Percentiles rank a stretch among this genome's conserved stretches.
Evolutionary conservation across 345 rosid genomes (phyloP).

Genomic region (Eucalyptus brandiana): DNA sequence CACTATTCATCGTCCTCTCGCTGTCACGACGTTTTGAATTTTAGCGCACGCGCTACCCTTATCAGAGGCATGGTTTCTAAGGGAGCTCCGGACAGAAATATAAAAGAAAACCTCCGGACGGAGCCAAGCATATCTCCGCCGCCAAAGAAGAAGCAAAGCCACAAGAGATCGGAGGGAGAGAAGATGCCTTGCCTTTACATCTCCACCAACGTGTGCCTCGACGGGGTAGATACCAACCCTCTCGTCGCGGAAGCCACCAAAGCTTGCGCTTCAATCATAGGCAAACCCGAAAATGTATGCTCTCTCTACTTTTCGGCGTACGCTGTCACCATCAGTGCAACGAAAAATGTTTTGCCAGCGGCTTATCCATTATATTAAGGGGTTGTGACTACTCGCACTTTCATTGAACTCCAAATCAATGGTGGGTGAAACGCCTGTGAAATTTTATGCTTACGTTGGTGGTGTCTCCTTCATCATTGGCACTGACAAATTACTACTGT

Average conservation of each 20-base stretch:
- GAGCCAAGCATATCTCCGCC: not conserved
- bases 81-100: not conserved
- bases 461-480: not conserved
- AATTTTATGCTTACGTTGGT: not conserved
- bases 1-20: not conserved
- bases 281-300: conserved; percentile 70
- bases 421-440: not conserved
- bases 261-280: conserved; percentile 64
- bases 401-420: not conserved
- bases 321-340: not conserved
- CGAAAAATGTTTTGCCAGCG: not conserved
- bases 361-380: not conserved
- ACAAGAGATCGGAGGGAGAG: not conserved
- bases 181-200: conserved; percentile 75
- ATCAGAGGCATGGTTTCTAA: not conserved
- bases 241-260: conserved; percentile 68
- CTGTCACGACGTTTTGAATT: not conserved
- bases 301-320: not conserved
- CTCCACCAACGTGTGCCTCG: conserved; percentile 71
- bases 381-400: not conserved
- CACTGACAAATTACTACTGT: not conserved
- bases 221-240: conserved; percentile 63
- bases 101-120: not conserved
- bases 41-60: not conserved
- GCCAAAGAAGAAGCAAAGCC: not conserved